These are phyloP conservation scores for Suillus americanus DNA, from an alignment of 768 basidiomycete genomes.

Conservation along the genomic window DNA sequence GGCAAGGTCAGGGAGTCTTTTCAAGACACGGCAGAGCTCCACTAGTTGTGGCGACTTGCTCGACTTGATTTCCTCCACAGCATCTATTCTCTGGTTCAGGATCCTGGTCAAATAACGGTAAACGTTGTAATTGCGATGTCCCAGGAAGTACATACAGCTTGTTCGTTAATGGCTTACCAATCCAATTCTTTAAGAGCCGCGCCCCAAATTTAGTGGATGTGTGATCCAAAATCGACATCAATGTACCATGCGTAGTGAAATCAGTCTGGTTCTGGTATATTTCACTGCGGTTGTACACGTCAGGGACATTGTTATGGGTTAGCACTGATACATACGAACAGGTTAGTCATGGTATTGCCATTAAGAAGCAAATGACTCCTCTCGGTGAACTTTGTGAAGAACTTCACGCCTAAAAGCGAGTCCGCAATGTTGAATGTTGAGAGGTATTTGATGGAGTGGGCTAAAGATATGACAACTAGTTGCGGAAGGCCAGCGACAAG, in stretches of 20 bases:
- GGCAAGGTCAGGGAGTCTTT: conserved; percentile 81
- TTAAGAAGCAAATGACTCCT: conserved; percentile 84
- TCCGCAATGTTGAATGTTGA: conserved; percentile 75
- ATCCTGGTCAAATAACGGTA: conserved; percentile 43
- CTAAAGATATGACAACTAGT: conserved; percentile 68
- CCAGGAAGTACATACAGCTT: conserved; percentile 24
- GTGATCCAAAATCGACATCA: conserved; percentile 84
- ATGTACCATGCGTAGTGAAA: conserved; percentile 65
- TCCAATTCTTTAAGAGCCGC: conserved; percentile 79
- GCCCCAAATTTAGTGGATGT: conserved; percentile 90
- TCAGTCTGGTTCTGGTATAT: conserved; percentile 93
- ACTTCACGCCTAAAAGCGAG: conserved; percentile 71
- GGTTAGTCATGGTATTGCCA: conserved; percentile 82
- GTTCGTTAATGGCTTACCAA: conserved; percentile 81
- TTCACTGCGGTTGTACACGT: conserved; percentile 45
- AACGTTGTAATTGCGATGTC: not conserved
- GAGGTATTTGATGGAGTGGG: conserved; percentile 70
- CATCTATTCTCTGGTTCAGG: conserved; percentile 75
- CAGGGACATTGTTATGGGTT: not conserved
- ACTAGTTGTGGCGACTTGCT: conserved; percentile 63
- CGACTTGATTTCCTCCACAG: conserved; percentile 77
- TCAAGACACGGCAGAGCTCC: conserved; percentile 67
- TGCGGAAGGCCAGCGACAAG: conserved; percentile 66
- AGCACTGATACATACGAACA: conserved; percentile 37
- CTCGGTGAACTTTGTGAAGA: conserved; percentile 78